These are phyloP conservation scores for Celoporthe dispersa DNA, from an alignment of 2,329 filamentous ascomycete genomes.

Conservation along the genomic window DNA sequence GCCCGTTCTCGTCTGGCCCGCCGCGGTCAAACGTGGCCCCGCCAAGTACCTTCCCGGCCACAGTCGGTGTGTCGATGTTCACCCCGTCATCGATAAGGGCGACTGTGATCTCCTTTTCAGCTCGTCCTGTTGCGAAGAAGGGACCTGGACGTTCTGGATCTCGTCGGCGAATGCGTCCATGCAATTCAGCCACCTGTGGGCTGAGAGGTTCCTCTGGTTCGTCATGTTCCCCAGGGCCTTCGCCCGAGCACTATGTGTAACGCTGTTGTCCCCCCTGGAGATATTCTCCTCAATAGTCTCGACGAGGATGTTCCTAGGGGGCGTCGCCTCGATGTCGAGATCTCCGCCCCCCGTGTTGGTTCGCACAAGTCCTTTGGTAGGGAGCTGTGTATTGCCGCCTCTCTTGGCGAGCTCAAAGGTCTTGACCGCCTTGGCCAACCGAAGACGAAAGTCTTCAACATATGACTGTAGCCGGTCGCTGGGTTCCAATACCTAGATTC, in stretches of 20 bases:
- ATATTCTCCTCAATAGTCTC: constrained; percentile 1
- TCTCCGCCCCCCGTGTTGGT: not conserved
- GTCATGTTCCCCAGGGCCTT: not conserved
- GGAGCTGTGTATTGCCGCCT: not conserved
- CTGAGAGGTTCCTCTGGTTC: not conserved
- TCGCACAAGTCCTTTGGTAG: not conserved
- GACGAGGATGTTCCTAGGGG: not conserved
- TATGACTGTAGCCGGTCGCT: not conserved
- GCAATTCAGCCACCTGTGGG: constrained; percentile 5
- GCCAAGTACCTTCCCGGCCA: not conserved
- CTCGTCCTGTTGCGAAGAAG: constrained; percentile 39
- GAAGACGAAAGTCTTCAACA: not conserved
- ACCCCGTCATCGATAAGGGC: constrained; percentile 15
- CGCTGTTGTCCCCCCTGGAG: not conserved
- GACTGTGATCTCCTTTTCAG: constrained; percentile 34
- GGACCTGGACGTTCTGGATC: constrained; percentile 42
- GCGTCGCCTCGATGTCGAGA: not conserved
- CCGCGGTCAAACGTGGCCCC: not conserved
- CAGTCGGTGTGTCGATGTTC: not conserved
- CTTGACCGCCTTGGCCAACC: not conserved
- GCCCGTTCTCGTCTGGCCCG: not conserved
- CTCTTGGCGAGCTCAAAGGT: not conserved
- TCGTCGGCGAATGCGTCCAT: constrained; percentile 16
- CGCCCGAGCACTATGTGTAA: not conserved
- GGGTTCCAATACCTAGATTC: not conserved